Conservation (phyloP, 208 protist genomes). For the Acanthamoeba divionensis region DNA sequence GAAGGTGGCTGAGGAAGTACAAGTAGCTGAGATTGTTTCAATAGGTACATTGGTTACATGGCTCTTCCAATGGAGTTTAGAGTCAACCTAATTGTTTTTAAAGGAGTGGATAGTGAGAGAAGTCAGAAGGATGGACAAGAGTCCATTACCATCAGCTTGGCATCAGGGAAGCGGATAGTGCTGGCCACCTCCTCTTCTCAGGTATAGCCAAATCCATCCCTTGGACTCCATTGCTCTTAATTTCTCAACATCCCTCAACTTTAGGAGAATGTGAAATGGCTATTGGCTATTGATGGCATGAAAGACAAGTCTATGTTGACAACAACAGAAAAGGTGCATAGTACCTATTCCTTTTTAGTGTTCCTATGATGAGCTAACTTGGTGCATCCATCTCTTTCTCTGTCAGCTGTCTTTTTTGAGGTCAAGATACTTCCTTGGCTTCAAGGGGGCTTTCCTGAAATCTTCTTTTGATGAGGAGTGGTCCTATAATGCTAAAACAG, state of each 20-base stretch:
- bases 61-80: neutral
- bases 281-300: conserved; percentile 20
- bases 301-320: conserved; percentile 15
- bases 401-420: neutral
- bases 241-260: neutral
- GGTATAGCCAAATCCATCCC: no score
- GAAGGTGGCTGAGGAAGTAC: neutral
- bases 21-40: neutral
- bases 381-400: neutral
- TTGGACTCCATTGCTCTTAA: no score
- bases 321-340: neutral
- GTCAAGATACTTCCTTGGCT: neutral
- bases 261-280: neutral
- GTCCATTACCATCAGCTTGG: neutral
- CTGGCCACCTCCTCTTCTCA: no score
- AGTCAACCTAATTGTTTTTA: neutral
- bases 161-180: neutral
- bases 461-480: neutral
- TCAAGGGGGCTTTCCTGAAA: neutral
- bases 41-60: neutral
- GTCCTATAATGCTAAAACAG: neutral
- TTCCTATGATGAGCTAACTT: neutral
- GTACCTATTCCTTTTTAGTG: no score
- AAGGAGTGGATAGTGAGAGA: neutral
- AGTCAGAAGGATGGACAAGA: conserved; percentile 3